Conservation (phyloP, 352 stramenopile genomes). For the Phytophthora multivora region DNA sequence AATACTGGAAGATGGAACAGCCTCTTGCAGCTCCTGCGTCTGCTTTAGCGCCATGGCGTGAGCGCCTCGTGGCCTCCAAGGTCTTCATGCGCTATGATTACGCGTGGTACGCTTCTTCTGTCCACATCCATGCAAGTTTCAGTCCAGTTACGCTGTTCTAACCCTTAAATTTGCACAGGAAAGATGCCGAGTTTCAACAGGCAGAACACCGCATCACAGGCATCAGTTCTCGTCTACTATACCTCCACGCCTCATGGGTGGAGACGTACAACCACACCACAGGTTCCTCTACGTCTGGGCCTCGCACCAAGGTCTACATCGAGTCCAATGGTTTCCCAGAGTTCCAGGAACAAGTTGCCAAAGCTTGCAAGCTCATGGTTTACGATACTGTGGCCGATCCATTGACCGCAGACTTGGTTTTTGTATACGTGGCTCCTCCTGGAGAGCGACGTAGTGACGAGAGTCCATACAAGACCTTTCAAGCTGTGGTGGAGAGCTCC, state of each 20-base stretch:
- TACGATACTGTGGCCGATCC: conserved; percentile 42
- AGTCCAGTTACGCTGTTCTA: conserved; percentile 15
- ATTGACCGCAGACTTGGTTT: conserved; percentile 46
- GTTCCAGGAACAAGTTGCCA: conserved; percentile 45
- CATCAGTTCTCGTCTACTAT: conserved; percentile 72
- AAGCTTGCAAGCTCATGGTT: conserved; percentile 56
- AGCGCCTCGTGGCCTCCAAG: conserved; percentile 51
- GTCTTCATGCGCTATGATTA: conserved; percentile 90
- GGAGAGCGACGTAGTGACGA: conserved; percentile 41
- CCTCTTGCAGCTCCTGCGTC: conserved; percentile 27
- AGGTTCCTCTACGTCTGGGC: background rate
- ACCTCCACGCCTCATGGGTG: conserved; percentile 63
- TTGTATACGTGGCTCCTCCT: conserved; percentile 67
- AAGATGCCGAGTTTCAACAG: conserved; percentile 62
- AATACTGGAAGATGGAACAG: background rate
- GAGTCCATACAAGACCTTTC: conserved; percentile 53
- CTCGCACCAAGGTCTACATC: conserved; percentile 37
- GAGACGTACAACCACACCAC: conserved; percentile 23
- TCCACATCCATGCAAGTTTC: conserved; percentile 9
- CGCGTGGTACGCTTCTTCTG: conserved; percentile 53
- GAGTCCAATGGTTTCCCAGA: conserved; percentile 58
- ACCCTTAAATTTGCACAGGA: conserved; percentile 37
- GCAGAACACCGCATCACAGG: conserved; percentile 57
- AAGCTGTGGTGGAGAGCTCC: conserved; percentile 36
- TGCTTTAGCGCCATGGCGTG: conserved; percentile 40